phyloP scores from a whole-genome alignment of 495 filamentous ascomycete genomes.

The Penicillium lagena region DNA sequence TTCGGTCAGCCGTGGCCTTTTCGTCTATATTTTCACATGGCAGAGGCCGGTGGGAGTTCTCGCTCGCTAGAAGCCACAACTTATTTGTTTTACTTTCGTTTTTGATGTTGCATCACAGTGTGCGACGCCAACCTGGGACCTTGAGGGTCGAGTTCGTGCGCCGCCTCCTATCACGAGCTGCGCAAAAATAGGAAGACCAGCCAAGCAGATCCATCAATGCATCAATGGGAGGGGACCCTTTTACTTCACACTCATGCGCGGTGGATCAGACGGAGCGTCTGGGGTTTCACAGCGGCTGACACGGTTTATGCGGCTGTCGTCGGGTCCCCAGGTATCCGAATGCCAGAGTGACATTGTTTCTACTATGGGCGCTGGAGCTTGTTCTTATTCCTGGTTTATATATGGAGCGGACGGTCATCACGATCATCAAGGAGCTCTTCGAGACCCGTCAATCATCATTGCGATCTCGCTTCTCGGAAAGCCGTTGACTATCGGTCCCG shows the following conservation, averaged over 20 bases:
- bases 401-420: constrained; percentile 1
- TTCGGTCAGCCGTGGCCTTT: constrained; percentile 15
- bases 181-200: constrained; percentile 1
- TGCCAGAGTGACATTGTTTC: constrained; percentile 26
- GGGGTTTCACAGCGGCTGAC: constrained; percentile 44
- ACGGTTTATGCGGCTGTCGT: constrained; percentile 30
- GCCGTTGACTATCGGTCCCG: not conserved
- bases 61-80: too few relatives aligned
- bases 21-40: constrained; percentile 17
- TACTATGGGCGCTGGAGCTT: not conserved
- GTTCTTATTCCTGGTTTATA: constrained; percentile 8
- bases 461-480: too few relatives aligned
- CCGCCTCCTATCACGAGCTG: constrained; percentile 14
- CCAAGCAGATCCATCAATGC: not conserved
- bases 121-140: constrained; percentile 15
- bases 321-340: constrained; percentile 24
- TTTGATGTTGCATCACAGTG: constrained; percentile 33
- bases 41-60: not conserved
- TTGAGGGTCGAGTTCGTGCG: not conserved
- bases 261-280: constrained; percentile 37
- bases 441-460: too few relatives aligned
- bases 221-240: constrained; percentile 4
- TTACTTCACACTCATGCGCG: constrained; percentile 21
- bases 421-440: too few relatives aligned
- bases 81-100: constrained; percentile 1